These are phyloP conservation scores for Euphorbia peplus DNA, from an alignment of 345 rosid species.

Conservation along the genomic window DNA sequence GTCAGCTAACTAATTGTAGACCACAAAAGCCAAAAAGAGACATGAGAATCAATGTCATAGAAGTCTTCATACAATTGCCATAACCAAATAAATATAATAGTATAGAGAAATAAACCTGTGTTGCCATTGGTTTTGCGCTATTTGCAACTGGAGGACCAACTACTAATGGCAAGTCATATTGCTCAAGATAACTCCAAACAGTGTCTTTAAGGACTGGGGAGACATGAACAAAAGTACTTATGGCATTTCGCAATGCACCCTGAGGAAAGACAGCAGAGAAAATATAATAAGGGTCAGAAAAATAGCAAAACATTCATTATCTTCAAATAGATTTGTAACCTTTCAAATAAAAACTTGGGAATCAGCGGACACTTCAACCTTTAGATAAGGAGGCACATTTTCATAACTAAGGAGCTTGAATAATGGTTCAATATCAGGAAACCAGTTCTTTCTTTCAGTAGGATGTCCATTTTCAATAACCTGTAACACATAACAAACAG, in stretches of 20 bases:
- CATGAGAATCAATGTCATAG: not conserved
- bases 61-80: not conserved
- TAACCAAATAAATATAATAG: not conserved
- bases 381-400: conserved; percentile 85
- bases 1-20: not conserved
- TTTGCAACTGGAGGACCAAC: conserved; percentile 56
- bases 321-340: not conserved
- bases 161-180: conserved; percentile 91
- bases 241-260: conserved; percentile 93
- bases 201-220: conserved; percentile 74
- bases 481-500: conserved; percentile 30
- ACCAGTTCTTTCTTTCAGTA: conserved; percentile 79
- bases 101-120: conserved; percentile 45
- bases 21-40: not conserved
- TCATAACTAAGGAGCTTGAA: conserved; percentile 97
- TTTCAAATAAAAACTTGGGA: not conserved
- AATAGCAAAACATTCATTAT: conserved; percentile 1
- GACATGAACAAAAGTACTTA: conserved; percentile 61
- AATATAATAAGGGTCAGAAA: conserved; percentile 7
- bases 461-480: conserved; percentile 85
- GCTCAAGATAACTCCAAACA: conserved; percentile 87
- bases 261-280: conserved; percentile 28
- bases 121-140: conserved; percentile 44
- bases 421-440: conserved; percentile 86
- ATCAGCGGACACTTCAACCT: conserved; percentile 46